Base-by-base conservation (phyloP, 1,284 basidiomycete species). In the Ganoderma leucocontextum region DNA sequence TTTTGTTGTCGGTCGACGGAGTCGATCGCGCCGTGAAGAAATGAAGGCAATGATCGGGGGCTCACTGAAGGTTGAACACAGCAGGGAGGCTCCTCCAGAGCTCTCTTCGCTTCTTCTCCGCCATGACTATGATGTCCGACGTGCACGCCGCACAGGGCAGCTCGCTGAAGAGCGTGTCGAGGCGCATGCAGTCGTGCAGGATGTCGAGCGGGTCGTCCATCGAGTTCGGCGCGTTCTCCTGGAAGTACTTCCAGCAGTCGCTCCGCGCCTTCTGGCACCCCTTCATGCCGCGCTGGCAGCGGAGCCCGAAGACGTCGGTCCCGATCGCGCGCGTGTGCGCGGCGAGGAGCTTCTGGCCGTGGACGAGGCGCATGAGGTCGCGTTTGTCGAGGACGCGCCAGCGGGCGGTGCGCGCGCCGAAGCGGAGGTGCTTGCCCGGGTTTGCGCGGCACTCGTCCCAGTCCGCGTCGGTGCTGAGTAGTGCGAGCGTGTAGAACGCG, bases 131-230 rank as follows among this genome's bases (percentile, higher is more conserved):
- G 60, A 79, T 78, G 38, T 78, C 77, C 19, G 67, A 41, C 36
- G 75, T 70, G 66, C 78, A 79, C 47, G 74, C 74, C 41, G 73
- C 72, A 59, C 78, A 79, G 19, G 78, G 78, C 39, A 79, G 61
- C 19, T 76, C 77, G 13, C 73, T 73, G 67, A 79, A 75, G 10
- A 79, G 72, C n/a, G 75, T 75, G 35, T 76, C 73, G 39, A 79
- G 71, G 33, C 72, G 65, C 72, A 77, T 77, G 67, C 78, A 79
- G 67, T 79, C 78, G 65, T 76, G 70, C 36, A 79, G 68, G 65
- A 79, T 78, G 58, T 79, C 78, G 62, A 79, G 73, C 53, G 78
- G 78, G 66, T 79, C 77, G 68, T 79, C 78, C 75, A 79, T 78
- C 44, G 78, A 79, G 52, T 77, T 73, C 44, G 78, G 78, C 41